These are phyloP conservation scores for Penicillium desertorum DNA, from an alignment of 495 filamentous ascomycete species.

Conservation along the genomic window DNA sequence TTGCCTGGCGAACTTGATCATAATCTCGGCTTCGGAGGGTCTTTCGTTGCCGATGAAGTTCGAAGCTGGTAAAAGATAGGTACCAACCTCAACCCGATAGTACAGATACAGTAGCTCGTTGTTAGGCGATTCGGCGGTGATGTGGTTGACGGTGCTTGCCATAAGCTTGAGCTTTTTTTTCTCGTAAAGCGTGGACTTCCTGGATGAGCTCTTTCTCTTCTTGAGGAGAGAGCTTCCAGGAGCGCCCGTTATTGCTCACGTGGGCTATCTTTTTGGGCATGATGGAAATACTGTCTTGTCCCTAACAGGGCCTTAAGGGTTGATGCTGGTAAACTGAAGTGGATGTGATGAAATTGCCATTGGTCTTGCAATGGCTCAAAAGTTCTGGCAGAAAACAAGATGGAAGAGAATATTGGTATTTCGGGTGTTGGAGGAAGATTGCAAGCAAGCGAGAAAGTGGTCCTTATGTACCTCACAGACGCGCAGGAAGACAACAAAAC, in stretches of 20 bases:
- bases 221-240: background rate
- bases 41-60: background rate
- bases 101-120: background rate
- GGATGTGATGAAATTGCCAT: background rate
- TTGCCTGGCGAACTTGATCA: slow-evolving; percentile 5
- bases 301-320: background rate
- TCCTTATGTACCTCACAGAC: background rate
- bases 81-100: background rate
- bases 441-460: background rate
- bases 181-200: background rate
- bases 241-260: background rate
- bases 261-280: background rate
- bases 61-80: background rate
- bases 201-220: background rate
- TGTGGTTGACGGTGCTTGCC: background rate
- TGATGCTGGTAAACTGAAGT: background rate
- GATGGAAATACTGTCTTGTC: background rate
- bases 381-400: background rate
- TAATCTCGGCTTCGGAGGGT: background rate
- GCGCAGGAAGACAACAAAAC: background rate
- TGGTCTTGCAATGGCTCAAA: background rate
- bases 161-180: background rate
- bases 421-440: background rate
- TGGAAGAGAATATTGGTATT: background rate
- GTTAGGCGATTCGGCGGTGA: background rate